Evolutionary conservation across 345 rosid genomes (phyloP).

Genomic region (Bruguiera parviflora): DNA sequence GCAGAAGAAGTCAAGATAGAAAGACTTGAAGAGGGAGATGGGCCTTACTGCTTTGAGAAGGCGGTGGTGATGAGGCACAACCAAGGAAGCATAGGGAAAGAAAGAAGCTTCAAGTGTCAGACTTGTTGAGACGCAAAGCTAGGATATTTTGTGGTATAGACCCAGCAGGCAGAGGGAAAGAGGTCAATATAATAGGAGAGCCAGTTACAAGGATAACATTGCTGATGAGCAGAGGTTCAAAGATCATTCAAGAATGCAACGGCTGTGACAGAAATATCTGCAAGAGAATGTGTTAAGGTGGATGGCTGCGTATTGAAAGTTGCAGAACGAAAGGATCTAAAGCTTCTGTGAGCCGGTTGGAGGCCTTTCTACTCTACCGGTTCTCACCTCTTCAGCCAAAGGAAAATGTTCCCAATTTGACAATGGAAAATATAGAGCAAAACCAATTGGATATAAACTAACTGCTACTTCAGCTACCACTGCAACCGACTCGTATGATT

Average conservation of each 20-base stretch:
- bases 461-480: too few relatives aligned
- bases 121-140: constrained; percentile 37
- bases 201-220: constrained; percentile 32
- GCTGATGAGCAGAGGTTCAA: constrained; percentile 37
- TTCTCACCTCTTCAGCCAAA: background rate
- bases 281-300: constrained; percentile 32
- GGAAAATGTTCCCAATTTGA: too few relatives aligned
- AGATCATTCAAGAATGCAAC: constrained; percentile 45
- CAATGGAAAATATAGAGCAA: too few relatives aligned
- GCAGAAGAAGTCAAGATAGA: constrained; percentile 25
- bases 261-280: constrained; percentile 21
- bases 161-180: constrained; percentile 18
- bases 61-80: constrained; percentile 45
- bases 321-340: constrained; percentile 36
- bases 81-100: constrained; percentile 34
- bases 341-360: constrained; percentile 46
- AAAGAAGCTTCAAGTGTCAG: constrained; percentile 31
- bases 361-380: background rate
- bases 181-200: constrained; percentile 23
- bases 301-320: constrained; percentile 37
- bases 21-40: constrained; percentile 23
- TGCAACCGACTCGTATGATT: too few relatives aligned
- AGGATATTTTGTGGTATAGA: constrained; percentile 30
- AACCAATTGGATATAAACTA: too few relatives aligned
- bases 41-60: constrained; percentile 33